Base-by-base conservation (phyloP, 441 rosid species). In the Raphanus hybrid region DNA sequence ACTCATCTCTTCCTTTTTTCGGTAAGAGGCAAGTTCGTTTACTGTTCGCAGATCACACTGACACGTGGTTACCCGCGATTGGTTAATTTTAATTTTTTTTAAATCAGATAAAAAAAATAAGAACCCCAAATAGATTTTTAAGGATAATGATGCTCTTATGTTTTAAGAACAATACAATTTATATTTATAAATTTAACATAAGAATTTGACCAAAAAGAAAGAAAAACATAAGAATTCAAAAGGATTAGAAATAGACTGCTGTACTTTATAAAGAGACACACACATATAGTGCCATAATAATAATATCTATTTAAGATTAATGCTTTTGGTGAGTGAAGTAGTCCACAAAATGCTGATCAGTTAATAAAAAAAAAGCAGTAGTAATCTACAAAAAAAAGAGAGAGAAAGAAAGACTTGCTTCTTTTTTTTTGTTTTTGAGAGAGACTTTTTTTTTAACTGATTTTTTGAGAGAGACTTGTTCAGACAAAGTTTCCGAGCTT, bases 401-500 rank as follows among this genome's bases (percentile, higher is more conserved):
- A 45, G 54, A 45, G 6, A 45, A 4, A 67, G 54, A 67, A 27
- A 65, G 58, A 74, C 27, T 26, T 34, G 43, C 26, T 23, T 23
- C 26, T 23, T 57, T 65, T 35, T 6, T 35, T 29, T 35, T 35
- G 6, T 35, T 6, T 29, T 29, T 29, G 54, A 45, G 54, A 45
- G 18, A 50, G 12, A 23, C 26, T 23, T 23, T 23, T 20, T 20
- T 23, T 23, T 23, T 23, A 23, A 23, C 26, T 23, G 26, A 23
- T 23, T 23, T 23, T 23, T 23, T 23, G 26, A 75, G 41, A 61
- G 41, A 66, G 59, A 75, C 45, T 29, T 35, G 45, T 58, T 67
- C 39, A 75, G 55, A 52, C 70, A 64, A 39, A 26, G 67, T 64
- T 77, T 77, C 80, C 80, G 71, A 70, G 52, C 66, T 55, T 76